Base-by-base conservation (phyloP, 441 rosid genomes). In the Pelargonium cotyledonis region DNA sequence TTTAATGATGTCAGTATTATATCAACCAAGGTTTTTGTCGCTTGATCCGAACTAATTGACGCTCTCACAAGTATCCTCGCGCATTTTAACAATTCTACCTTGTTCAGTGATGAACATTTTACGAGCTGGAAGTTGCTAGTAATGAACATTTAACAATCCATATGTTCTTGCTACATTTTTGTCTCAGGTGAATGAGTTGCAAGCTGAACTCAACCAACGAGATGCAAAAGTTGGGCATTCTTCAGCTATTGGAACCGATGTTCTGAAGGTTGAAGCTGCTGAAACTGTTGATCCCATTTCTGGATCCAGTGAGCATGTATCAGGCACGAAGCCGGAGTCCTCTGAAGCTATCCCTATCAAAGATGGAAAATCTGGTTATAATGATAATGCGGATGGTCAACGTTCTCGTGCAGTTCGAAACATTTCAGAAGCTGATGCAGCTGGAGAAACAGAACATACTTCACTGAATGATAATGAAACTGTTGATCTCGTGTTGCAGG, bases 381-480 rank as follows among this genome's bases (percentile, higher is more conserved):
- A 41, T 40, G 64, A 57, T 15, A 77, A 61, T 26, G 66, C 67
- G 66, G 75, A 67, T 67, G 51, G 66, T 16, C 79, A 82, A 15
- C 68, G 73, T 7, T 65, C 81, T 69, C 57, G 69, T 51, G 65
- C 68, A 38, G 63, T 76, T 70, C 70, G 65, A 38, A 73, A 70
- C 76, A 70, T 76, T 60, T 64, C 76, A 15, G 85, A 73, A 76
- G 66, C 77, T 0, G 78, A 73, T 44, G 78, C 74, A 31, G 72
- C 83, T 0, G 88, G 86, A 67, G 90, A 91, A 81, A 81, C 84
- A 65, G 87, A 87, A 75, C 96, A 86, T 40, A 85, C 89, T 70
- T 86, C 92, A 9, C 60, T 88, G 71, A 83, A 87, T 65, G 86
- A 85, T 47, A 76, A 70, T 55, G 89, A 84, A 72, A 77, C 65